phyloP scores from a whole-genome alignment of 2,329 filamentous ascomycete species.

The Claviceps africana region DNA sequence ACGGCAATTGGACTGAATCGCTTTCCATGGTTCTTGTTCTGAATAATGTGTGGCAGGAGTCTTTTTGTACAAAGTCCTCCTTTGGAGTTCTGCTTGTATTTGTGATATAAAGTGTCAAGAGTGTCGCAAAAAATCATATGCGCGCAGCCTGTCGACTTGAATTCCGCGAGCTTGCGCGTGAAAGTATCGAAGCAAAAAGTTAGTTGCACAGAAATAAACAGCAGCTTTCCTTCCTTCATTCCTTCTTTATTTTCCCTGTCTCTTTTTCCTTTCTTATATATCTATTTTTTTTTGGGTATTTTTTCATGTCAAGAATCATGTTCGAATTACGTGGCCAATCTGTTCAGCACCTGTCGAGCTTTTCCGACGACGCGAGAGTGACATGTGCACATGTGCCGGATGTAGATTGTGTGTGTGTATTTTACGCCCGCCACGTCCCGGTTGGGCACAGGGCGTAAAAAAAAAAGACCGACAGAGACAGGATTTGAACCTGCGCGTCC shows the following conservation, averaged over 20 bases:
- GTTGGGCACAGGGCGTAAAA: too few species aligned
- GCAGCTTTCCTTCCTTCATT: too few species aligned
- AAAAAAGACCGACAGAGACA: constrained; percentile 9
- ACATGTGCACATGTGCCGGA: background rate
- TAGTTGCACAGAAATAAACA: background rate
- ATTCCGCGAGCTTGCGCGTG: background rate
- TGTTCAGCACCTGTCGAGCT: background rate
- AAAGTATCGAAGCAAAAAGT: background rate
- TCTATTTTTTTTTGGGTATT: too few species aligned
- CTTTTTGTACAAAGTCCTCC: background rate
- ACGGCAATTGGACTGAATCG: background rate
- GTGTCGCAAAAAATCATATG: background rate
- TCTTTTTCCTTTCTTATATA: too few species aligned
- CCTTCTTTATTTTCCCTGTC: too few species aligned
- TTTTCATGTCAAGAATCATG: background rate
- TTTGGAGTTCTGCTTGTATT: background rate
- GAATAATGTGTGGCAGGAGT: background rate
- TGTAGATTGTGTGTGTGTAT: too few species aligned
- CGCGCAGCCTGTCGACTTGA: background rate
- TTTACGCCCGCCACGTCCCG: too few species aligned
- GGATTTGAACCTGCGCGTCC: constrained; percentile 12
- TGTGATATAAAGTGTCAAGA: background rate
- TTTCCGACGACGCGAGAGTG: background rate
- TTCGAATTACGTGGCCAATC: background rate
- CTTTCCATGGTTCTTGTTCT: background rate